Evolutionary conservation across 768 basidiomycete genomes (phyloP), one percentile per base, ranked within the genome.

Genomic region (Xerocomellus chrysenteron): DNA sequence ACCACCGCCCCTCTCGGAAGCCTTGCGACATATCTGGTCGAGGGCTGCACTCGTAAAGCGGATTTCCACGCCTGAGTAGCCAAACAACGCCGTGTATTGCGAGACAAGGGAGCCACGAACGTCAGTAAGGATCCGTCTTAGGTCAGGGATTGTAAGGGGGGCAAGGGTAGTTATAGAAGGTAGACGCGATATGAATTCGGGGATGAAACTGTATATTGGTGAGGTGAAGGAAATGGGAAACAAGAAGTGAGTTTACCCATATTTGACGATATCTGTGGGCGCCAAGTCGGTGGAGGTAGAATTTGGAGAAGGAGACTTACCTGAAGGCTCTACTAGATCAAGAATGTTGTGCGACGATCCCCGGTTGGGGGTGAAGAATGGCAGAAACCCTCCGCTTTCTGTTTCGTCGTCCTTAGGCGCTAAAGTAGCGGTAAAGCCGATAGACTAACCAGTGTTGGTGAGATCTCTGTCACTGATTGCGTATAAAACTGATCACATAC

Each of bases 161-260:
- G 87, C 72, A 7, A 98, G 80, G 1, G 92, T 85, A 5, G 95
- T 90, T 36, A 94, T 80, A n/a, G 93, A 88, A 5, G 95, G 95
- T n/a, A 97, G 74, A 30, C 96, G 89, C 17, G 91, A 93, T 49
- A 96, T 82, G 64, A 98, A 98, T 74, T 98, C 95, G 24, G 95
- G 95, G 55, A 98, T 98, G 60, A 97, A 90, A 4, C 90, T 90
- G 55, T 32, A 41, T 28, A 32, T 44, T 17, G 37, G 36, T 70
- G 44, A 37, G 62, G 42, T 24, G 10, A 36, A 24, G 30, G 39
- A n/a, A 17, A 44, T 32, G 21, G 28, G 35, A 45, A 32, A 35
- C 10, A 9, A 19, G 30, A 52, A 37, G 45, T 35, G 43, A 50
- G 61, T 43, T 59, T 71, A 88, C 82, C 94, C 94, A 59, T 88